Conservation (phyloP, 192 early-diverging fungal genomes). For the Rhizoclosmatium sp. region DNA sequence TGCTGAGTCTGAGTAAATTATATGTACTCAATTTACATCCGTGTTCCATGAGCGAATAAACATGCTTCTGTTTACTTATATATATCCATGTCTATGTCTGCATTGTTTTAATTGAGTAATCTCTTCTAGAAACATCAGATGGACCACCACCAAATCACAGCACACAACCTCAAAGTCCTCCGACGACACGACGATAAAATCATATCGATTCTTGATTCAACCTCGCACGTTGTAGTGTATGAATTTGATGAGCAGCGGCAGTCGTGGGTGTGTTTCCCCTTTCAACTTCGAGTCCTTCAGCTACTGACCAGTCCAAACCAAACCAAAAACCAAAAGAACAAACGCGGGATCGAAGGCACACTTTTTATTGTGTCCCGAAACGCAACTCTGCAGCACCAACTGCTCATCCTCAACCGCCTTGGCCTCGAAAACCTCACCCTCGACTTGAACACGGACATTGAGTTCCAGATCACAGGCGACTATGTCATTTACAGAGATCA, state of each 20-base stretch:
- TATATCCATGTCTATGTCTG: too few relatives aligned
- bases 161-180: slow-evolving; percentile 82
- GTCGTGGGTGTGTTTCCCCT: slow-evolving; percentile 75
- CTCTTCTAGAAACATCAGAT: background rate
- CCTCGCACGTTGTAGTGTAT: slow-evolving; percentile 89
- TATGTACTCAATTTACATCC: background rate
- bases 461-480: slow-evolving; percentile 80
- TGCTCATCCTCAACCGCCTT: slow-evolving; percentile 90
- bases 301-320: background rate
- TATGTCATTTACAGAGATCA: slow-evolving; percentile 86
- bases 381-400: slow-evolving; percentile 51
- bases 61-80: too few relatives aligned
- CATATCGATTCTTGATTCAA: slow-evolving; percentile 80
- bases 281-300: background rate
- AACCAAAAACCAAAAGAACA: slow-evolving; percentile 64
- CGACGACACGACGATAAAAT: slow-evolving; percentile 83
- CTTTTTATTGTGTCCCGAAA: slow-evolving; percentile 84
- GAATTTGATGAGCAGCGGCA: slow-evolving; percentile 75
- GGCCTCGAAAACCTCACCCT: slow-evolving; percentile 82
- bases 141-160: slow-evolving; percentile 70
- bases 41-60: too few relatives aligned
- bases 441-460: slow-evolving; percentile 72
- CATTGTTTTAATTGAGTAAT: too few relatives aligned
- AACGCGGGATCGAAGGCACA: slow-evolving; percentile 89
- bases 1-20: slow-evolving; percentile 47